A percentile compares a stretch with the other conserved stretches of the same genome.
Evolutionary conservation across 176 grass and related monocot genomes (phyloP).

Genomic region (Hsuehochloa calcarea): DNA sequence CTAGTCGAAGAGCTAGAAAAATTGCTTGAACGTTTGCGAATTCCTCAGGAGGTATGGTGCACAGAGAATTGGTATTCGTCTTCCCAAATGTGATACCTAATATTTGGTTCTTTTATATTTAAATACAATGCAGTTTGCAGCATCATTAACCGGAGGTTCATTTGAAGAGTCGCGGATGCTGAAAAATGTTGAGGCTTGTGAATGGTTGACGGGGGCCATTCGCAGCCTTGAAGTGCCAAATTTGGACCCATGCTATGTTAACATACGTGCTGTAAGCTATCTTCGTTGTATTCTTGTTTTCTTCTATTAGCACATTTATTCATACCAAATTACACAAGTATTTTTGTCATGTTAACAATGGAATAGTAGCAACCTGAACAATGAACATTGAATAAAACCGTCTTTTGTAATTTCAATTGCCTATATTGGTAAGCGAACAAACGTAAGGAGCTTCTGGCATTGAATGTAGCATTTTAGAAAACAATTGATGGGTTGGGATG

Average conservation of each 20-base stretch:
- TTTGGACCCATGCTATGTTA: constrained; percentile 83
- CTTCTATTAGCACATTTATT: constrained; percentile 15
- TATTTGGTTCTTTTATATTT: constrained; percentile 37
- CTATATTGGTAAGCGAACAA: not conserved
- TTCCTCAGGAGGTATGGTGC: constrained; percentile 79
- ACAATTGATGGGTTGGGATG: not conserved
- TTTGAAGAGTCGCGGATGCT: constrained; percentile 96
- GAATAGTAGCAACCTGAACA: constrained; percentile 8
- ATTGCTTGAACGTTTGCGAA: constrained; percentile 66
- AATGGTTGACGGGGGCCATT: constrained; percentile 94
- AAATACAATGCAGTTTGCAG: constrained; percentile 56
- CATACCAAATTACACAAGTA: not conserved
- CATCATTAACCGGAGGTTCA: constrained; percentile 78
- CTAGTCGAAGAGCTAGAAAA: constrained; percentile 91
- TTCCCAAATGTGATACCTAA: constrained; percentile 10
- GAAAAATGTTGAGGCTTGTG: constrained; percentile 98
- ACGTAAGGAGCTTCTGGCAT: not conserved
- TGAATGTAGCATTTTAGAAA: not conserved
- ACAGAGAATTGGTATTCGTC: constrained; percentile 28
- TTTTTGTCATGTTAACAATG: constrained; percentile 26
- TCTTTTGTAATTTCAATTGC: not conserved
- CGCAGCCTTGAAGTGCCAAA: constrained; percentile 76
- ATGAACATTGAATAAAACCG: not conserved
- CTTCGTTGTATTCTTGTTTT: constrained; percentile 7
- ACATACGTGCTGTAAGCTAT: constrained; percentile 80